Evolutionary conservation across 768 basidiomycete species (phyloP), one percentile per base, ranked within the genome.

Genomic region (Leccinum sublutescens): DNA sequence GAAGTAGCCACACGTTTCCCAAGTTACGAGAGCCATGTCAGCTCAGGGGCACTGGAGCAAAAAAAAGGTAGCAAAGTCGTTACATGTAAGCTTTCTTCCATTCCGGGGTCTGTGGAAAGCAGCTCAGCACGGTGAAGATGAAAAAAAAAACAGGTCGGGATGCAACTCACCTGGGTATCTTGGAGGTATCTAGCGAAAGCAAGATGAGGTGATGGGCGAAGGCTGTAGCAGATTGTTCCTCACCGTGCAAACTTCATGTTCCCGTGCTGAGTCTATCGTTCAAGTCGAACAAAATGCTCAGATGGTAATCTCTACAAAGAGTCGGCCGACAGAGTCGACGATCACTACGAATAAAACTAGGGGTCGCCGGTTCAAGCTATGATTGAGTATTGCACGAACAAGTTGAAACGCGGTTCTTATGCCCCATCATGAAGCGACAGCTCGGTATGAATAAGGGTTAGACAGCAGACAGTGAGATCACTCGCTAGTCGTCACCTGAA

Each of bases 201-300:
- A 40, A 0, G 27, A 21, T 27, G 3, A 27, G n/a, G 47, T 57
- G 19, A 57, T 14, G n/a, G 33, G 43, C 3, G 36, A 31, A 29
- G 12, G 27, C 11, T 3, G 40, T 2, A 25, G 10, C 19, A 40
- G 43, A 48, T 36, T n/a, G 15, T 6, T 11, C 68, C 78, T 64
- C 55, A 85, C 85, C 78, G 76, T 64, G 82, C 82, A 76, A 85
- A 86, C 65, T 86, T 86, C 85, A 86, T 86, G 61, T 40, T 55
- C 53, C n/a, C 48, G 29, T 33, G 54, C 10, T 5, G 52, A 52
- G 49, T n/a, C 17, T 49, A 52, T 50, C 21, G n/a, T 58, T 15
- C 14, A 15, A 25, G 45, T 21, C 12, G 19, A 47, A 47, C 45
- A 19, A 47, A 21, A 21, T 23, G 47, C 8, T 48, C 14, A 48